Evolutionary conservation across 129 eudicot species (phyloP).

Genomic region (Chrysanthemum makinoi): DNA sequence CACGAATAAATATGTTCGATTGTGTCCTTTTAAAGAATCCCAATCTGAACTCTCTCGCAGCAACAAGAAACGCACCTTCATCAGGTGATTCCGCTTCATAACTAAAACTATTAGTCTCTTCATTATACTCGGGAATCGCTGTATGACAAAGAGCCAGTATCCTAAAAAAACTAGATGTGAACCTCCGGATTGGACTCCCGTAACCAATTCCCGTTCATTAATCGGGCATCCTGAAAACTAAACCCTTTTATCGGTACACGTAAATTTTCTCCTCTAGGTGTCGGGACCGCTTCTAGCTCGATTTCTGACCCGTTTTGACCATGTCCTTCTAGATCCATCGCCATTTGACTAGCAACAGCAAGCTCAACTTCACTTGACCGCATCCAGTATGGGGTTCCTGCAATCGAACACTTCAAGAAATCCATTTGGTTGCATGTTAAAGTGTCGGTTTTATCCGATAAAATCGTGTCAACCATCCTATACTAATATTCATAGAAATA

Average conservation of each 20-base stretch:
- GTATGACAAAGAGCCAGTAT: conserved; percentile 92
- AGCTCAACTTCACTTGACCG: conserved; percentile 88
- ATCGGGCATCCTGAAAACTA: conserved; percentile 76
- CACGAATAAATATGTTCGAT: conserved; percentile 78
- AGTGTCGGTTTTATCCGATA: conserved; percentile 98
- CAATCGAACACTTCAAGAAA: conserved; percentile 89
- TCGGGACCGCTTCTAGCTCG: conserved; percentile 51
- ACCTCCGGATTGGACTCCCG: conserved; percentile 65
- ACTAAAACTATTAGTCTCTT: conserved; percentile 58
- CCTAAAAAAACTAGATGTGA: conserved; percentile 67
- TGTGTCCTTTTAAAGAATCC: conserved; percentile 83
- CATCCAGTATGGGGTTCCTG: conserved; percentile 71
- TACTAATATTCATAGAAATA: conserved; percentile 51
- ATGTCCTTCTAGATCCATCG: conserved; percentile 72
- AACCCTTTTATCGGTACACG: conserved; percentile 66
- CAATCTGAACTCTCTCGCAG: conserved; percentile 96
- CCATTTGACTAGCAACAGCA: conserved; percentile 94
- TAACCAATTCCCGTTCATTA: conserved; percentile 89
- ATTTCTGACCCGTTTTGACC: conserved; percentile 54
- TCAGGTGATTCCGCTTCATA: conserved; percentile 99
- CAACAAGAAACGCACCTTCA: conserved; percentile 97
- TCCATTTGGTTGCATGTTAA: conserved; percentile 98
- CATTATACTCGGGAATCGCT: conserved; percentile 87
- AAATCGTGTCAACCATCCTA: conserved; percentile 93
- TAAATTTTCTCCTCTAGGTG: conserved; percentile 41